phyloP scores from a whole-genome alignment of 1,284 basidiomycete genomes.

The Neotropicomus parvogracilis region DNA sequence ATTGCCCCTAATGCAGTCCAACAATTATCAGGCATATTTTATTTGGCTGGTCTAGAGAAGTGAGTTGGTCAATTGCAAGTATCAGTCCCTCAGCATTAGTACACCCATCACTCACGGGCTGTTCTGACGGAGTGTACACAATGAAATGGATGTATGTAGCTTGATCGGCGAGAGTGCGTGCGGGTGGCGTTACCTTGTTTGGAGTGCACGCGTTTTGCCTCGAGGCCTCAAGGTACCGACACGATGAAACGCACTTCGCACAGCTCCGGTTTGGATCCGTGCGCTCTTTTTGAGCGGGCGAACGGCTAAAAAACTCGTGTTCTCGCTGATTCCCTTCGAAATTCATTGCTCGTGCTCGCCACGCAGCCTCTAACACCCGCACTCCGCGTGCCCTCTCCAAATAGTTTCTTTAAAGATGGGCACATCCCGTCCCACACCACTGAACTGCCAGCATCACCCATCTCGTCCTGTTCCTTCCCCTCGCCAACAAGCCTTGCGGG shows the following conservation, averaged over 20 bases:
- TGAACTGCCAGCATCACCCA: constrained; percentile 27
- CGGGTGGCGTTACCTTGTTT: neutral
- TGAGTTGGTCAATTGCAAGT: no score
- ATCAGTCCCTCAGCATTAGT: no score
- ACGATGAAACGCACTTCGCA: constrained; percentile 19
- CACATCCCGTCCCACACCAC: constrained; percentile 32
- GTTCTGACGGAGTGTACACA: no score
- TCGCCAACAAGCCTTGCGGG: constrained; percentile 17
- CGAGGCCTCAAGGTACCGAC: constrained; percentile 19
- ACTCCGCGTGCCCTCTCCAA: constrained; percentile 30
- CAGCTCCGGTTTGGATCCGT: constrained; percentile 19
- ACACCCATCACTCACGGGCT: no score
- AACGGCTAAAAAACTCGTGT: constrained; percentile 23
- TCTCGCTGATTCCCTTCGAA: constrained; percentile 16
- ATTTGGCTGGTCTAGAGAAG: neutral
- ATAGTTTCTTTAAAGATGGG: constrained; percentile 35
- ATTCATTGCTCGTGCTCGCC: constrained; percentile 14
- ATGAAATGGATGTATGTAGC: no score
- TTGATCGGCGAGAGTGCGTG: neutral
- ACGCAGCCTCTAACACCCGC: constrained; percentile 29
- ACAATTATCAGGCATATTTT: neutral
- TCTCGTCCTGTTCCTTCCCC: constrained; percentile 19
- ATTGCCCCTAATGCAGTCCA: neutral
- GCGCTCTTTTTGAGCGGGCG: constrained; percentile 27
- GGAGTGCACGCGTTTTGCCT: constrained; percentile 19